Base-by-base conservation (phyloP, 805 yeast genomes). In the Zygosaccharomyces kombuchaensis region DNA sequence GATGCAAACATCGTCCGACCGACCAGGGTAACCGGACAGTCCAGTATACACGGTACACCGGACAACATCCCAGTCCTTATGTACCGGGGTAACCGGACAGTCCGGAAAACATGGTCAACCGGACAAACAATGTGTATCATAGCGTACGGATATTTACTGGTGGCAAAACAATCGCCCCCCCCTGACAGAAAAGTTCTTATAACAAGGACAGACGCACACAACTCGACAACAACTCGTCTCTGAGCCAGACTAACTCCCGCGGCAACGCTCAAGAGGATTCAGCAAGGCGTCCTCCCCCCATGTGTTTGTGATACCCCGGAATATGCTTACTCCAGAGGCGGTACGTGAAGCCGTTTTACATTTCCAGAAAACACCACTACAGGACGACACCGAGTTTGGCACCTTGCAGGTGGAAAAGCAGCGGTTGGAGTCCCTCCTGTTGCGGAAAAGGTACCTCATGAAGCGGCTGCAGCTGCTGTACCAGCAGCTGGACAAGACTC, bases 401-500 rank as follows among this genome's bases (percentile, higher is more conserved):
- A 40, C 57, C 13, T 45, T 62, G 39, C 22, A 41, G 34, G 61
- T 59, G 41, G 56, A 59, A 31, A 50, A 44, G 42, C 36, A 37
- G 21, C 56, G 58, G 34, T 34, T 62, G 16, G 60, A 59, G 36
- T 46, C 49, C 34, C 46, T 51, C 17, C 39, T 57, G 29, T 13
- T 44, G 21, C 55, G 54, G 37, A 55, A 54, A 27, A 49, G 53
- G 39, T 50, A 55, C 39, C 47, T 62, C 23, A 32, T 46, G 8
- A 57, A 55, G 43, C 54, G 59, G 45, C 44, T 62, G 40, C 55
- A 51, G 38, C 45, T 51, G 43, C 52, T 63, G 25, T 62, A 60
- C 42, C 42, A 50, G 30, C 57, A 59, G 35, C 40, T 63, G n/a
- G 60, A 57, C 40, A 55, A 56, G 43, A 58, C 63, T 7, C 52